A percentile compares a stretch with the other conserved stretches of the same genome.
These are phyloP conservation scores for Boletus tylopilopsis DNA, from an alignment of 768 basidiomycete species.

Conservation along the genomic window DNA sequence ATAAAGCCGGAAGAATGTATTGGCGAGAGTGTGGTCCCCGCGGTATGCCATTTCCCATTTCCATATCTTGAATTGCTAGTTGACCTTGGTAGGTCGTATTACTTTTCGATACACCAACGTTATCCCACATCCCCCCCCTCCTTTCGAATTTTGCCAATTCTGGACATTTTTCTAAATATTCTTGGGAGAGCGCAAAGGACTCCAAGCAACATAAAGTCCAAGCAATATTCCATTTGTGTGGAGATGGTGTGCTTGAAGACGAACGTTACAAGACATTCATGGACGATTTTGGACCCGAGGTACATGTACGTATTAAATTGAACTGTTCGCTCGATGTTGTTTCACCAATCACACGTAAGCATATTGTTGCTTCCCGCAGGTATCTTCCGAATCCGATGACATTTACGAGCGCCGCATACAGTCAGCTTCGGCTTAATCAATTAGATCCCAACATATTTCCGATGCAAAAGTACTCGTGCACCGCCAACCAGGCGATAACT, in stretches of 20 bases:
- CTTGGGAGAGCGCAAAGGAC: slow-evolving; percentile 39
- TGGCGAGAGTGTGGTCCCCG: slow-evolving; percentile 48
- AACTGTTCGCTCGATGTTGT: background rate
- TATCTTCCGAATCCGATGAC: slow-evolving; percentile 61
- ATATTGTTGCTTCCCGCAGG: slow-evolving; percentile 66
- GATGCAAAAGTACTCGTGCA: slow-evolving; percentile 51
- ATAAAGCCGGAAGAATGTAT: slow-evolving; percentile 61
- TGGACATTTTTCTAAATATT: slow-evolving; percentile 46
- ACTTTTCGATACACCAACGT: slow-evolving; percentile 68
- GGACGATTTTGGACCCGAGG: slow-evolving; percentile 54
- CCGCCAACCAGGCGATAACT: slow-evolving; percentile 37
- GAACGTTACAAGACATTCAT: slow-evolving; percentile 69
- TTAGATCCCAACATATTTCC: slow-evolving; percentile 75
- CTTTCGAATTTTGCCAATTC: slow-evolving; percentile 44
- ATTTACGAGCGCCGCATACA: slow-evolving; percentile 70
- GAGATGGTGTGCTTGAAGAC: slow-evolving; percentile 67
- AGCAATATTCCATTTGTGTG: slow-evolving; percentile 68
- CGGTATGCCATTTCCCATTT: slow-evolving; percentile 34
- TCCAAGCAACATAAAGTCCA: slow-evolving; percentile 41
- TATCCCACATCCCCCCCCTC: slow-evolving; percentile 51
- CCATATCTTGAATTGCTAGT: background rate
- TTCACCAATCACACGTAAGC: slow-evolving; percentile 42
- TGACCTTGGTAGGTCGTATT: slow-evolving; percentile 47
- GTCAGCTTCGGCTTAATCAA: slow-evolving; percentile 66
- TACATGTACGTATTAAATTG: slow-evolving; percentile 47